These are phyloP conservation scores for Dendrobium huoshanense DNA, from an alignment of 106 monocot genomes.

Conservation along the genomic window DNA sequence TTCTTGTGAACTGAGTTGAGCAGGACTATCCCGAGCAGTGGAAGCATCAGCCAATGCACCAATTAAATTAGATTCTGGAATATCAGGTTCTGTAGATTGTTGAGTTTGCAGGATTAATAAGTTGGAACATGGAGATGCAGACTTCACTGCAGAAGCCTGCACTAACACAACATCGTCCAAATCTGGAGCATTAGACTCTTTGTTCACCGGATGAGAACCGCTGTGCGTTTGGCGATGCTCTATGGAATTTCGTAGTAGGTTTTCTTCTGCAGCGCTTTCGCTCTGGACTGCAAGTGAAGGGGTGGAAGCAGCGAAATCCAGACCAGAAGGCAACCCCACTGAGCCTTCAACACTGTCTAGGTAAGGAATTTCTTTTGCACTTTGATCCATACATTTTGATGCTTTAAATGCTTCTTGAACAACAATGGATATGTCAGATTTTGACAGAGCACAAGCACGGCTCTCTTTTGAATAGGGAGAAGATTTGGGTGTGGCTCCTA, in stretches of 20 bases:
- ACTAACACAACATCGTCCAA: neutral
- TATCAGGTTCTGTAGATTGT: neutral
- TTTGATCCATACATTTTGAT: neutral
- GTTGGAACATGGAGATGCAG: neutral
- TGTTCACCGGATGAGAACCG: neutral
- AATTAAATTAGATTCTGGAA: neutral
- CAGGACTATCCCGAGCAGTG: no score
- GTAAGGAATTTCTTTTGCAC: neutral
- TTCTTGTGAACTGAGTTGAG: no score
- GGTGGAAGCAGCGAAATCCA: neutral
- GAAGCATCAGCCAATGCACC: no score
- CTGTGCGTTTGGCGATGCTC: neutral
- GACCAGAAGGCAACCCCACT: neutral
- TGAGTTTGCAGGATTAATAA: neutral
- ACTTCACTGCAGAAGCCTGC: neutral
- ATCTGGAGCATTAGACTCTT: conserved; percentile 1
- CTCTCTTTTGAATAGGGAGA: conserved; percentile 9
- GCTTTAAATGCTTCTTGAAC: conserved; percentile 11
- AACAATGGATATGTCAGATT: neutral
- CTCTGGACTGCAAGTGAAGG: neutral
- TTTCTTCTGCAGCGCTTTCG: no score
- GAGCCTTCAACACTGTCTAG: neutral
- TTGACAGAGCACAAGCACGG: neutral
- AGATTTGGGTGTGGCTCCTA: neutral
- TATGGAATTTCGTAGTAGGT: no score